Evolutionary conservation across 805 yeast genomes (phyloP).

Genomic region (Grigorovia humatica): DNA sequence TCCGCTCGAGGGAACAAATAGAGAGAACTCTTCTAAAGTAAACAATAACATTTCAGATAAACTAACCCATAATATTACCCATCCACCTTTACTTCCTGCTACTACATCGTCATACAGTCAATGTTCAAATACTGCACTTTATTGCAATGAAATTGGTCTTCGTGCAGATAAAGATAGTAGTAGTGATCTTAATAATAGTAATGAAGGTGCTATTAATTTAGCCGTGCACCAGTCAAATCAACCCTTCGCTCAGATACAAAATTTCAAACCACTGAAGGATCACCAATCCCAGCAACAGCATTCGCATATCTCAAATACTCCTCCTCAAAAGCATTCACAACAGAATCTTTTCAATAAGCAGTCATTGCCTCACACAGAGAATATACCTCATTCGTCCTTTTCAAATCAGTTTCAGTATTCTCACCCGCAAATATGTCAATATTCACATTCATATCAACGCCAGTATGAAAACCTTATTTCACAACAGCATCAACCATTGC

Average conservation of each 20-base stretch:
- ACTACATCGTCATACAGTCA: neutral
- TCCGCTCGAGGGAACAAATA: neutral
- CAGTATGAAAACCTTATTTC: neutral
- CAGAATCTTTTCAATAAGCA: too few species aligned
- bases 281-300: neutral
- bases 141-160: neutral
- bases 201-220: neutral
- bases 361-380: too few species aligned
- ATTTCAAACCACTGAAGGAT: neutral
- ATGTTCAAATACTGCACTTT: neutral
- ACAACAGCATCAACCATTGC: neutral
- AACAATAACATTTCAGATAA: neutral
- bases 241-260: too few species aligned
- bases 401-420: too few species aligned
- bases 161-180: neutral
- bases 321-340: too few species aligned
- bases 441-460: neutral
- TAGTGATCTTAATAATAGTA: neutral
- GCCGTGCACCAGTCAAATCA: too few species aligned
- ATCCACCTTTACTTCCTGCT: neutral
- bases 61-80: neutral
- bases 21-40: neutral
- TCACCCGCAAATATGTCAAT: too few species aligned
- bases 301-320: too few species aligned
- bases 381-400: too few species aligned